Base-by-base conservation (phyloP, 208 protist genomes). In the Balamuthia mandrillaris region DNA sequence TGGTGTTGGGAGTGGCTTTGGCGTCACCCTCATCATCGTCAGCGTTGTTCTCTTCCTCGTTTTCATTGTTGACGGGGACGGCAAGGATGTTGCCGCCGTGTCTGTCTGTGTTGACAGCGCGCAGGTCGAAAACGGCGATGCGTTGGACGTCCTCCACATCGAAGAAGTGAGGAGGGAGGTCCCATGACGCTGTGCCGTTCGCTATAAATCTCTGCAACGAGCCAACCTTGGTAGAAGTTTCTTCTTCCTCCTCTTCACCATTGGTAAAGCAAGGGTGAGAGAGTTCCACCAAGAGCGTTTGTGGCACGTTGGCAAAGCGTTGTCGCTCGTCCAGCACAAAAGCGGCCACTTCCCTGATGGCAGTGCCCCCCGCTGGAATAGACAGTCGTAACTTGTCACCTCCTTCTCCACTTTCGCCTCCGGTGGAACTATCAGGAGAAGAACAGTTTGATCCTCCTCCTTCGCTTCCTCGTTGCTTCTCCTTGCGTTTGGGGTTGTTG, bases 111-210 rank as follows among this genome's bases (percentile, higher is more conserved):
- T 68, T 75, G 60, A 75, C 42, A 27, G 54, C 49, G 33, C 79
- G 52, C 33, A 85, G 52, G 35, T 85, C 74, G 51, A 82, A 82
- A 21, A 82, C 1, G 51, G 51, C 74, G 54, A 82, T 82, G 3
- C 74, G 1, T 35, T 82, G 74, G 54, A 82, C 74, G 37, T 82
- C 74, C 2, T 78, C 74, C 1, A 82, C 74, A 2, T 45, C 58
- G 74, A 82, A 82, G n/a, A 52, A 6, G 3, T 45, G 51, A 16
- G 74, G 74, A 16, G 51, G 51, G 47, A 82, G 51, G 54, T 82
- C 74, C 74, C 74, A 82, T 37, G 74, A 82, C 7, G 74, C 74
- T n/a, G 51, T 65, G 16, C 63, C 74, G 74, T 82, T 60, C 39
- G 16, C 10, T 4, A 44, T 52, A 21, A 66, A 82, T 52, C 63